phyloP scores from a whole-genome alignment of 495 filamentous ascomycete species.

The Tuber brumale region DNA sequence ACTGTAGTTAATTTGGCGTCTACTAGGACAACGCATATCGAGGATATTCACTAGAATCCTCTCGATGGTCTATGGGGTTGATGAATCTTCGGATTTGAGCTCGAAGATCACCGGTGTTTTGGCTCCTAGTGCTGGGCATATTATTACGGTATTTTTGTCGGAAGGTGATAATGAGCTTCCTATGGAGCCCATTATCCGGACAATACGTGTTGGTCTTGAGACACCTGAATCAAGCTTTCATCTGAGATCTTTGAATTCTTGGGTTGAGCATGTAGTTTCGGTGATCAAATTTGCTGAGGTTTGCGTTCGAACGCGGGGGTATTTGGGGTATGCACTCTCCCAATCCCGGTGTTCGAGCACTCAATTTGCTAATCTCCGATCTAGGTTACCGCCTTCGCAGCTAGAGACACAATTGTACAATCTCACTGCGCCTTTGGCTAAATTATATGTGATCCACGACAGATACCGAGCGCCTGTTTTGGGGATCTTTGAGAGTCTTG shows the following conservation, averaged over 20 bases:
- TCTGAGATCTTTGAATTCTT: slow-evolving; percentile 51
- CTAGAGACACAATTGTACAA: slow-evolving; percentile 78
- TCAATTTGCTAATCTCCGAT: slow-evolving; percentile 14
- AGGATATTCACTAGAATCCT: slow-evolving; percentile 64
- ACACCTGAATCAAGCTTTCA: slow-evolving; percentile 60
- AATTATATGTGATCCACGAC: slow-evolving; percentile 67
- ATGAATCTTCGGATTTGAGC: slow-evolving; percentile 50
- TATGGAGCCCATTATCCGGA: slow-evolving; percentile 68
- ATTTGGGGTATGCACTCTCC: slow-evolving; percentile 48
- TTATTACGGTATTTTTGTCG: slow-evolving; percentile 69
- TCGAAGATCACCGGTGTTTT: slow-evolving; percentile 60
- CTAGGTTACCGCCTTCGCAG: slow-evolving; percentile 48
- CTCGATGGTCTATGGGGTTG: slow-evolving; percentile 64
- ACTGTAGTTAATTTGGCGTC: slow-evolving; percentile 17
- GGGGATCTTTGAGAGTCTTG: slow-evolving; percentile 64
- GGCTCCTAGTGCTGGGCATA: slow-evolving; percentile 61
- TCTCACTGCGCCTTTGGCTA: slow-evolving; percentile 63
- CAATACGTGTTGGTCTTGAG: slow-evolving; percentile 60
- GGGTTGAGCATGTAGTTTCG: slow-evolving; percentile 57
- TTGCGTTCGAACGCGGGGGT: slow-evolving; percentile 61
- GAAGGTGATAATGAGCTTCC: slow-evolving; percentile 60
- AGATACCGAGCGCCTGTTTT: slow-evolving; percentile 59
- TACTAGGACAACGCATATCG: slow-evolving; percentile 51
- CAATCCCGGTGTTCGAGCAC: neutral
- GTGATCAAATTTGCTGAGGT: slow-evolving; percentile 61